phyloP scores from a whole-genome alignment of 1,284 basidiomycete genomes.

The Austroboletus novae-zelandiae region DNA sequence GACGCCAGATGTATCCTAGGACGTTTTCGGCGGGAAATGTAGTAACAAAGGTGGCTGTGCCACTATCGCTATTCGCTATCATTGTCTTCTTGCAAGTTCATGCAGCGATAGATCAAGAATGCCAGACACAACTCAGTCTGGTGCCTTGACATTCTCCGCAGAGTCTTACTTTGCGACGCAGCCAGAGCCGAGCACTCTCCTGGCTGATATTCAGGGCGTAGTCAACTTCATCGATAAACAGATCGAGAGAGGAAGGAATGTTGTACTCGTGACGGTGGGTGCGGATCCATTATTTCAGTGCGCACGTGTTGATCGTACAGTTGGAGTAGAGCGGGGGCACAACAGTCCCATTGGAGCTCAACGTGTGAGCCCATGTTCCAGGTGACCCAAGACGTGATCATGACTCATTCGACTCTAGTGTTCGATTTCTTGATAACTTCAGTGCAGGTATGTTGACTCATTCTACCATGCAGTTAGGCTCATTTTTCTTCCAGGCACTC shows the following conservation, averaged over 20 bases:
- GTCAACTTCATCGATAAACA: slow-evolving; percentile 74
- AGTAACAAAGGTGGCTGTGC: slow-evolving; percentile 18
- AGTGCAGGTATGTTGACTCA: slow-evolving; percentile 74
- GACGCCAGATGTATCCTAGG: no score
- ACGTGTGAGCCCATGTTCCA: slow-evolving; percentile 70
- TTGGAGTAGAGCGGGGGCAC: slow-evolving; percentile 84
- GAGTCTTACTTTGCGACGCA: slow-evolving; percentile 88
- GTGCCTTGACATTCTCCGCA: slow-evolving; percentile 61
- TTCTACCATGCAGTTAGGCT: background rate
- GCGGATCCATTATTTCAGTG: slow-evolving; percentile 5
- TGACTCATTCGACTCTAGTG: slow-evolving; percentile 49
- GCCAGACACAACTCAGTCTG: slow-evolving; percentile 12
- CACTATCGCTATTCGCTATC: background rate
- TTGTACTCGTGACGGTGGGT: slow-evolving; percentile 92
- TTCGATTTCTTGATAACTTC: slow-evolving; percentile 98
- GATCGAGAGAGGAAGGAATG: slow-evolving; percentile 60
- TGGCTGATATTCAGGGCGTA: slow-evolving; percentile 62
- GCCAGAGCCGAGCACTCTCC: slow-evolving; percentile 65
- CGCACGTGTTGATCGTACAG: slow-evolving; percentile 4
- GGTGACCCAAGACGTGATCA: slow-evolving; percentile 20
- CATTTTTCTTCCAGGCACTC: slow-evolving; percentile 60
- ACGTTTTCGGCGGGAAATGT: no score
- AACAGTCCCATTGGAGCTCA: slow-evolving; percentile 92
- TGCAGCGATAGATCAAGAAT: slow-evolving; percentile 5
- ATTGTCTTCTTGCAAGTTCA: background rate